Base-by-base conservation (phyloP, 2,329 filamentous ascomycete species). In the Colletotrichum sp. region DNA sequence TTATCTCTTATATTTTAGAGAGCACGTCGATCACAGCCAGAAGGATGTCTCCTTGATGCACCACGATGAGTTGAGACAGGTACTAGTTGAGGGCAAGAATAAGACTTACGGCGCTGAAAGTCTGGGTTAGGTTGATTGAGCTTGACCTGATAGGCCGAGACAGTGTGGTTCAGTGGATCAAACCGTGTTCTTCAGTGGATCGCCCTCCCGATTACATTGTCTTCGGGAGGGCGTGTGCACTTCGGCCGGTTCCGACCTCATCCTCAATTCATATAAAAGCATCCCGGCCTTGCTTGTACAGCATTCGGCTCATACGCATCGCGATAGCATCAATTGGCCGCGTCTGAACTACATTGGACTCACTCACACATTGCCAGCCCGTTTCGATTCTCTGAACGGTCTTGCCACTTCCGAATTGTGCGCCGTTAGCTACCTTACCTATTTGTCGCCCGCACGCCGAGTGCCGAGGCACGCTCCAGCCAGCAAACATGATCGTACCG, bases 401-500 rank as follows among this genome's bases (percentile, higher is more conserved):
- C 2, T n/a, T 39, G 26, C 28, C n/a, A 18, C 21, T 10, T 7
- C 6, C 24, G 10, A n/a, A 10, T 6, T 32, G 16, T 12, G n/a
- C 32, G 15, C 34, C 49, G 55, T 62, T 32, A 36, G 24, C n/a
- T 15, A 28, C 64, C 44, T n/a, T 18, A 26, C 64, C 44, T 21
- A 21, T 39, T 21, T 16, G 18, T 26, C 34, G 32, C 59, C 8
- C 64, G 36, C 57, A 73, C 67, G 18, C 26, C 9, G 36, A 21
- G 24, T 36, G 57, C 55, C 63, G n/a, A 57, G 63, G 60, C 62
- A 39, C 64, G 34, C 34, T 49, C 8, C 8, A 18, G 36, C 30
- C 34, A 52, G 59, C 39, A 15, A 15, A 65, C n/a, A 77, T 77
- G 75, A 66, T 70, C n/a, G 36, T 71, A n/a, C 62, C 75, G 44